Percentiles rank a stretch among this genome's conserved stretches.
These are phyloP conservation scores for Aspergillus chevalieri DNA, from an alignment of 2,329 filamentous ascomycete species.

Conservation along the genomic window DNA sequence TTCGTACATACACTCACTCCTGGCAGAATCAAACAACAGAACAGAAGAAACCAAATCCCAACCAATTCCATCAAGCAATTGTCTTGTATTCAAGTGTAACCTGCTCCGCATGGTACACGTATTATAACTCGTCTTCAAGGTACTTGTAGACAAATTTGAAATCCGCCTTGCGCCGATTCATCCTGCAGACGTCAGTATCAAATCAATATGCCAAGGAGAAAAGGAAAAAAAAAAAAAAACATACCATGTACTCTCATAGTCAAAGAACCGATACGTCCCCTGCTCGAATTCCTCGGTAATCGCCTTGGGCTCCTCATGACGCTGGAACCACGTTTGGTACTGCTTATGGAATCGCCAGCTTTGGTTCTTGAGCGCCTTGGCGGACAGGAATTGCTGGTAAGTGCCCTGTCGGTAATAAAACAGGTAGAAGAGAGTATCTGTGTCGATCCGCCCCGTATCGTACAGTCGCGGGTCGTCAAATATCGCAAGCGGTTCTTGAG, in stretches of 20 bases:
- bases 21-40: constrained; percentile 7
- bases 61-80: constrained; percentile 2
- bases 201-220: constrained; percentile 9
- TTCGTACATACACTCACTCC: constrained; percentile 28
- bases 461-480: constrained; percentile 90
- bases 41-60: constrained; percentile 2
- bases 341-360: constrained; percentile 99
- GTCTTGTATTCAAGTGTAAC: neutral
- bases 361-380: constrained; percentile 94
- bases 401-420: constrained; percentile 98
- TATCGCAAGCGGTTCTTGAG: constrained; percentile 82
- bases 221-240: constrained; percentile 29
- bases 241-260: constrained; percentile 98
- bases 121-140: constrained; percentile 80
- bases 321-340: constrained; percentile 98
- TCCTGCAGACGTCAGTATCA: constrained; percentile 53
- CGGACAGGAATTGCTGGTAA: constrained; percentile 90
- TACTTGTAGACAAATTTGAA: constrained; percentile 99
- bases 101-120: constrained; percentile 7
- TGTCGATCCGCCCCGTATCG: constrained; percentile 68
- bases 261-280: constrained; percentile 97
- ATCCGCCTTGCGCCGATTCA: constrained; percentile 95
- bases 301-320: constrained; percentile 95
- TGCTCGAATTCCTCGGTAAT: constrained; percentile 99
- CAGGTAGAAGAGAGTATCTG: constrained; percentile 94